phyloP scores from a whole-genome alignment of 2,329 filamentous ascomycete species.

The Ophiostoma ips region DNA sequence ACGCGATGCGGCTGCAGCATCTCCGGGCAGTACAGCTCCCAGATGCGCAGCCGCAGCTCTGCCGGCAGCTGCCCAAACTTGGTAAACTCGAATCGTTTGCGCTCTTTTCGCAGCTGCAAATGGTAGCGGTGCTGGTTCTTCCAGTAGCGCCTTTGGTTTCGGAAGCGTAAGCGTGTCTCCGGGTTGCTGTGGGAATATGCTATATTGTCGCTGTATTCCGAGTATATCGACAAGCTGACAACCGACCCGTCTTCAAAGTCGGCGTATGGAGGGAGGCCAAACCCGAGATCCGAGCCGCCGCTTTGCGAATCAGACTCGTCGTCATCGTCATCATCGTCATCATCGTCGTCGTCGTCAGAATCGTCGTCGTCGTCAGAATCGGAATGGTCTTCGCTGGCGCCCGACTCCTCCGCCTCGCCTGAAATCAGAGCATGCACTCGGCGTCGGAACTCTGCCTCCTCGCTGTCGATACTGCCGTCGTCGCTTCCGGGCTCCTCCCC shows the following conservation, averaged over 20 bases:
- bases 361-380: constrained; percentile 1
- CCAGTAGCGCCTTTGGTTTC: background rate
- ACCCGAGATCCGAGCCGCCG: too few species aligned
- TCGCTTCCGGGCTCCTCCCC: background rate
- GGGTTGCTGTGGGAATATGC: too few species aligned
- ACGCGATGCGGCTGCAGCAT: constrained; percentile 3
- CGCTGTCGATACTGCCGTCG: background rate
- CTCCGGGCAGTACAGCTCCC: constrained; percentile 10
- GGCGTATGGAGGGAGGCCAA: background rate
- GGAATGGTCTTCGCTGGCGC: constrained; percentile 12
- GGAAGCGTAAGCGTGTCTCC: too few species aligned
- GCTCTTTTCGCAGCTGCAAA: background rate
- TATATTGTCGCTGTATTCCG: background rate
- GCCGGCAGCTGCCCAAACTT: constrained; percentile 9
- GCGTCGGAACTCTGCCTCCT: background rate
- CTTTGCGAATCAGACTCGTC: too few species aligned
- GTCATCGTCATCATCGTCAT: background rate
- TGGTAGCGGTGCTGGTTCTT: background rate
- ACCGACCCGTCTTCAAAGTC: background rate
- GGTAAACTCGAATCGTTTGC: constrained; percentile 3
- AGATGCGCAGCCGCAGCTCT: constrained; percentile 12
- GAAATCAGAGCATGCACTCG: background rate
- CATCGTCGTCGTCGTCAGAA: background rate
- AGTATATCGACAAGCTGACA: background rate
- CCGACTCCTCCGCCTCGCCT: constrained; percentile 1